Evolutionary conservation across 495 filamentous ascomycete species (phyloP), one percentile per base, ranked within the genome.

Genomic region (Aspergillus sclerotioniger): DNA sequence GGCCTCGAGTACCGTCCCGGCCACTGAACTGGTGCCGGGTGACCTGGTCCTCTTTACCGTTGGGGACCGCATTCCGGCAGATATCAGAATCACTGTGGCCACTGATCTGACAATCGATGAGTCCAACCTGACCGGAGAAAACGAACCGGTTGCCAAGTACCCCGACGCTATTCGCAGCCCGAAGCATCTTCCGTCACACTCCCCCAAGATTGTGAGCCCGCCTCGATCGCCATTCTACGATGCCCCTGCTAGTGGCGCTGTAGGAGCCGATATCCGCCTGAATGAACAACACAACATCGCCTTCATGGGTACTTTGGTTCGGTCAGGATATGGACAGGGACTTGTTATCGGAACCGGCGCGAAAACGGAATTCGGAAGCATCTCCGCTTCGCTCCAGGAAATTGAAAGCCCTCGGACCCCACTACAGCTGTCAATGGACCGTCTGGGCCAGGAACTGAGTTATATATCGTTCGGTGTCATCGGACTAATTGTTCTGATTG

Each of bases 241-340:
- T 50, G 82, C 82, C 19, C 76, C 82, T 3, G 85, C 83, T 12
- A 79, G 75, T 46, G 86, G 84, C 7, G 80, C 85, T 28, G 84
- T 86, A 33, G 85, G 85, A 33, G 80, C 81, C 28, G 85, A 88
- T 66, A 80, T 89, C 44, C 74, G 81, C 15, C 73, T 90, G 59
- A 82, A 82, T 71, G 77, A 91, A 67, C 78, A 86, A 67, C 77
- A 82, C 51, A 96, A 96, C 63, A 92, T 99, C 67, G 94, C 93
- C 6, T 98, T 96, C 69, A 98, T 98, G 95, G 94, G 94, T 5
- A 99, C 94, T 6, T 73, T 99, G 55, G 95, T 99, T 6, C 91
- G 92, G 47, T 95, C 90, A 8, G 94, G 94, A n/a, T 87, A 99
- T 62, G 94, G 94, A 0, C 91, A 95, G 67, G 94, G 94, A 33